These are phyloP conservation scores for Candida adriatica DNA, from an alignment of 805 yeast genomes.

Conservation along the genomic window DNA sequence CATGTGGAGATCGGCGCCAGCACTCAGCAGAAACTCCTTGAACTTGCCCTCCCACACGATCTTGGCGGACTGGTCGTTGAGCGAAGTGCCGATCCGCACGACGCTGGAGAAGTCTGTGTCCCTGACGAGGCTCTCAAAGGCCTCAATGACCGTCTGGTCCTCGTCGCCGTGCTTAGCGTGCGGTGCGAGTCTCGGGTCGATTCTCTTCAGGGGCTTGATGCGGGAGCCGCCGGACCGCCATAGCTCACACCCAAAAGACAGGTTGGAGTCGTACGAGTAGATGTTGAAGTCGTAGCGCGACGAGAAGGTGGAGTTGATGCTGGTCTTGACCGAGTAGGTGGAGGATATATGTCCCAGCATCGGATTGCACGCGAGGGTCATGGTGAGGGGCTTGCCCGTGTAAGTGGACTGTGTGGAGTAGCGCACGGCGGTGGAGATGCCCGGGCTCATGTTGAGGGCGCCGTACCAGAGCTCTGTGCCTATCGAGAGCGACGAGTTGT, in stretches of 20 bases:
- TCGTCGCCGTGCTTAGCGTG: constrained; percentile 24
- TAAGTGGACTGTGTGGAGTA: constrained; percentile 81
- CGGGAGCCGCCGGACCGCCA: constrained; percentile 43
- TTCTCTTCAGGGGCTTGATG: constrained; percentile 8
- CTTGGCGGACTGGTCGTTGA: constrained; percentile 53
- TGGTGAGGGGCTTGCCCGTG: constrained; percentile 83
- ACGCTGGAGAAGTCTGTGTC: constrained; percentile 60
- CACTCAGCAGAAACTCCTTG: constrained; percentile 69
- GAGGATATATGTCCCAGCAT: constrained; percentile 83
- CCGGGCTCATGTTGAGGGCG: constrained; percentile 77
- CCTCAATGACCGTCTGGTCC: constrained; percentile 39
- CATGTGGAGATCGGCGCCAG: constrained; percentile 55
- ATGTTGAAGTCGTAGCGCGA: constrained; percentile 85
- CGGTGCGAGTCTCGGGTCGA: constrained; percentile 26
- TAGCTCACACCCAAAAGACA: constrained; percentile 80
- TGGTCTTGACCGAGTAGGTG: constrained; percentile 79
- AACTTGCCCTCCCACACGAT: constrained; percentile 85
- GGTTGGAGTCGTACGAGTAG: constrained; percentile 83
- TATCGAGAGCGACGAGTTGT: constrained; percentile 58
- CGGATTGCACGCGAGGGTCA: constrained; percentile 85
- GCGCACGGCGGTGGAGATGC: constrained; percentile 76
- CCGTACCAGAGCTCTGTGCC: constrained; percentile 93
- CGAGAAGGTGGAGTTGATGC: constrained; percentile 66
- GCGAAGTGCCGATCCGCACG: constrained; percentile 63
- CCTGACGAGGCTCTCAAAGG: constrained; percentile 43